A percentile compares a stretch with the other conserved stretches of the same genome.
Evolutionary conservation across 306 rosid genomes (phyloP).

Genomic region (Citrullus mucosospermus): DNA sequence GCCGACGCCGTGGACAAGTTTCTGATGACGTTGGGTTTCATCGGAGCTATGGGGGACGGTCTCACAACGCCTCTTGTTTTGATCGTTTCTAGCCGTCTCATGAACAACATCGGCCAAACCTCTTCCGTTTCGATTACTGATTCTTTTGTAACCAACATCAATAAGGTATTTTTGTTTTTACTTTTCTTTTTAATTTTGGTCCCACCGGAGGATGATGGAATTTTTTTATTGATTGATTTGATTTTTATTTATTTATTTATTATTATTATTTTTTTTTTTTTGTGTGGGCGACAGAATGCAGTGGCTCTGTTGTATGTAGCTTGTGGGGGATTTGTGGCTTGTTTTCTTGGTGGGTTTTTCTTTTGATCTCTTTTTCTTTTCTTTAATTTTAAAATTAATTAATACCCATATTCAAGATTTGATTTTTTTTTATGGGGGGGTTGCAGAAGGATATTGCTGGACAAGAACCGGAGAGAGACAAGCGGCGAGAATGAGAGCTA

Average conservation of each 20-base stretch:
- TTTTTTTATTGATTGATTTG: neutral
- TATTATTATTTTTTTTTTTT: no score
- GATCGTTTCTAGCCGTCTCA: constrained; percentile 24
- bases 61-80: constrained; percentile 42
- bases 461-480: constrained; percentile 94
- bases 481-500: constrained; percentile 78
- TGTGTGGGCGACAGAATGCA: constrained; percentile 54
- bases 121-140: neutral
- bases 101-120: constrained; percentile 36
- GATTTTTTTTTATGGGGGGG: neutral
- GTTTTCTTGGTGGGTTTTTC: constrained; percentile 66
- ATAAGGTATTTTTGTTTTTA: constrained; percentile 7
- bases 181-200: neutral
- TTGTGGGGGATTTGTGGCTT: constrained; percentile 42
- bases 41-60: constrained; percentile 70
- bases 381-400: no score
- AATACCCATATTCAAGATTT: neutral
- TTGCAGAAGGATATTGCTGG: constrained; percentile 86
- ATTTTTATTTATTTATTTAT: neutral
- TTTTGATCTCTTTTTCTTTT: no score
- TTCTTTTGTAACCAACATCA: constrained; percentile 15
- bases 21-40: constrained; percentile 45
- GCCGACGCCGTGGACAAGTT: constrained; percentile 47
- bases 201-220: neutral
- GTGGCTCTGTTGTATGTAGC: constrained; percentile 58